phyloP scores from a whole-genome alignment of 2,329 filamentous ascomycete species.

The Fusarium sp. region DNA sequence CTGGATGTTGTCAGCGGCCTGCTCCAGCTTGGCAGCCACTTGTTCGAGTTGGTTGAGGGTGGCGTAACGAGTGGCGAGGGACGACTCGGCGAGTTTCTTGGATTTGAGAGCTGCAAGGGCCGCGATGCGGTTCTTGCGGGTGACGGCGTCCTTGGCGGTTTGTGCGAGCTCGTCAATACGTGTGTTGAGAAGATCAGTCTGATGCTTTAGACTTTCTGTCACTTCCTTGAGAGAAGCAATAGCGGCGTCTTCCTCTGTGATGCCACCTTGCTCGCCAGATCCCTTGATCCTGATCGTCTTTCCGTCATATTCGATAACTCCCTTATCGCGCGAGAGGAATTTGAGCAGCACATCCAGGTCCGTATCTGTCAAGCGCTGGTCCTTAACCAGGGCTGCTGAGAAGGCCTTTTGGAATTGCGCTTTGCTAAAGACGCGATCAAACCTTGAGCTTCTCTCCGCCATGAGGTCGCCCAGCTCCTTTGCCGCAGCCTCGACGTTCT shows the following conservation, averaged over 20 bases:
- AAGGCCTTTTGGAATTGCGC: conserved; percentile 72
- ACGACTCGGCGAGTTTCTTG: conserved; percentile 84
- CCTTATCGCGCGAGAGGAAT: conserved; percentile 77
- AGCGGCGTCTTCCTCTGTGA: conserved; percentile 83
- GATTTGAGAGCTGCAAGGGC: conserved; percentile 84
- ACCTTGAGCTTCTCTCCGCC: conserved; percentile 58
- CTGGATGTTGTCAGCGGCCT: conserved; percentile 86
- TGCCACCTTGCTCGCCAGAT: conserved; percentile 59
- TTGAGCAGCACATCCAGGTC: conserved; percentile 78
- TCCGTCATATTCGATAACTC: conserved; percentile 68
- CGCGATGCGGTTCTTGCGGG: conserved; percentile 76
- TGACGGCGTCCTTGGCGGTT: conserved; percentile 77
- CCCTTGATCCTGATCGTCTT: conserved; percentile 80
- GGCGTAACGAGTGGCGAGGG: conserved; percentile 76
- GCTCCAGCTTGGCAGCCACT: conserved; percentile 84
- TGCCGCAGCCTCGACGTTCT: conserved; percentile 70
- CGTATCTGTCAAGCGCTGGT: conserved; percentile 64
- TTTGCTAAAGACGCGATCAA: conserved; percentile 76
- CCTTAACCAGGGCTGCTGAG: conserved; percentile 61
- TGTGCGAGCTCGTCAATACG: conserved; percentile 74
- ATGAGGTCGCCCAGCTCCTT: conserved; percentile 63
- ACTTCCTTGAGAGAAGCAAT: conserved; percentile 88
- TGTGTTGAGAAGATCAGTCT: conserved; percentile 74
- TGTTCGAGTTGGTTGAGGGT: conserved; percentile 86
- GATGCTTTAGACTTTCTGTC: conserved; percentile 77